Base-by-base conservation (phyloP, 2,329 filamentous ascomycete species). In the Aspergillus oerlinghausenensis region DNA sequence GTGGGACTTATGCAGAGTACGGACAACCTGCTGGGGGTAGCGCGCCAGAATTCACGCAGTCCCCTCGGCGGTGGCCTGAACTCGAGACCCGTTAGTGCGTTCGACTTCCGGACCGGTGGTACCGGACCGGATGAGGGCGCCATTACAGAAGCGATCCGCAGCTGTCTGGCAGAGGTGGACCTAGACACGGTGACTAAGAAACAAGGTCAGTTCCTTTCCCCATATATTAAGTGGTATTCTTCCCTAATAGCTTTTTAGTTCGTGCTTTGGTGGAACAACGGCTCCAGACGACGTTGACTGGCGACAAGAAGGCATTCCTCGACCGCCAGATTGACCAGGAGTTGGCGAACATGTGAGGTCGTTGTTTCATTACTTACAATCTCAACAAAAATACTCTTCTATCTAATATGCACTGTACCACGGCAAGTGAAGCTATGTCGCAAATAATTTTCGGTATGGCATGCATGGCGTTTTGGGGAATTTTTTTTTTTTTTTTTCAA, bases 131-230 rank as follows among this genome's bases (percentile, higher is more conserved):
- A 88, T 63, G 92, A 97, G 67, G 80, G 79, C 49, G 83, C 85
- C 59, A 97, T 99, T 62, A 82, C 90, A 19, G 89, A 95, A 59
- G 89, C 90, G 1, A 93, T 97, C 60, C 88, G 91, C 67, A 80
- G 82, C 51, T 94, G 94, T 65, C 80, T 99, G 60, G 77, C 82
- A 17, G 93, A 97, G 68, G 92, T 97, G 0, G 93, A 99, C 73
- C 81, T 99, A 45, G 94, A 99, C 72, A 93, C 84, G n/a, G 90
- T 97, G 50, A 99, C 94, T 6, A 99, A 97, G 86, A 99, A 99
- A 79, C 93, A 97, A 77, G 77, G 85, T 71, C 79, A 79, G 73
- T 70, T 42, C 8, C 19, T 1, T n/a, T 42, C 32, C 11, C 35
- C 17, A 23, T 10, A 19, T 7, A 42, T 26, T 28, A 9, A 42